Evolutionary conservation across 78 protist genomes (phyloP).

Genomic region (Dictyostelium purpureum): DNA sequence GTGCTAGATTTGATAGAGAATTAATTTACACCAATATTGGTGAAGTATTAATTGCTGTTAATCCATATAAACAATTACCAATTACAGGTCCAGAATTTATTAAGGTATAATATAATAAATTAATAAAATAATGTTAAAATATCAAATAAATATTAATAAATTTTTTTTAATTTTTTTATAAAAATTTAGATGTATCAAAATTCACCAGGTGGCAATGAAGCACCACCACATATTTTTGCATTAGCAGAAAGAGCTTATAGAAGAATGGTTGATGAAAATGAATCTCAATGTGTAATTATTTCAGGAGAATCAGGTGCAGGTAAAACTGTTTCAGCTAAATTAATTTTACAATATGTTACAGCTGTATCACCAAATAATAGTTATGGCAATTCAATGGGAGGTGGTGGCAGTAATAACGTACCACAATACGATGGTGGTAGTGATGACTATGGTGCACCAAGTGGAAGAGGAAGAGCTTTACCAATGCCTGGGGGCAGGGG

Average conservation of each 20-base stretch:
- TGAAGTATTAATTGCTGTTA: conserved; percentile 79
- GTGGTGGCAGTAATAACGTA: not conserved
- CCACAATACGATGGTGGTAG: conserved; percentile 74
- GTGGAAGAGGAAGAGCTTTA: not conserved
- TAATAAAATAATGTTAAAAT: not conserved
- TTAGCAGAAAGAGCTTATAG: conserved; percentile 91
- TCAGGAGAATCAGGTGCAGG: conserved; percentile 84
- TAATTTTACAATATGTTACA: conserved; percentile 92
- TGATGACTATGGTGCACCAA: conserved; percentile 21
- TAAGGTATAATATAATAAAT: conserved; percentile 33
- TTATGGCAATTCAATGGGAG: conserved; percentile 13
- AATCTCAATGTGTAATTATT: conserved; percentile 81
- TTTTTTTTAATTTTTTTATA: not conserved
- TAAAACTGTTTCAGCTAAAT: conserved; percentile 96
- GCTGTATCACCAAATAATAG: conserved; percentile 86
- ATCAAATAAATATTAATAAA: not conserved
- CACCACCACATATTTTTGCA: conserved; percentile 91
- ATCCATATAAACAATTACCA: conserved; percentile 79
- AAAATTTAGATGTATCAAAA: conserved; percentile 74
- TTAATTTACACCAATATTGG: conserved; percentile 83
- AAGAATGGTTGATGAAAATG: conserved; percentile 80
- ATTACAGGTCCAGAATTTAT: conserved; percentile 87
- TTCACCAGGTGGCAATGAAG: conserved; percentile 51
- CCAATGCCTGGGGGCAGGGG: conserved; percentile 49
- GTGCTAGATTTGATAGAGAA: conserved; percentile 82